phyloP scores from a whole-genome alignment of 805 yeast genomes.

The Candida sphagnicola region DNA sequence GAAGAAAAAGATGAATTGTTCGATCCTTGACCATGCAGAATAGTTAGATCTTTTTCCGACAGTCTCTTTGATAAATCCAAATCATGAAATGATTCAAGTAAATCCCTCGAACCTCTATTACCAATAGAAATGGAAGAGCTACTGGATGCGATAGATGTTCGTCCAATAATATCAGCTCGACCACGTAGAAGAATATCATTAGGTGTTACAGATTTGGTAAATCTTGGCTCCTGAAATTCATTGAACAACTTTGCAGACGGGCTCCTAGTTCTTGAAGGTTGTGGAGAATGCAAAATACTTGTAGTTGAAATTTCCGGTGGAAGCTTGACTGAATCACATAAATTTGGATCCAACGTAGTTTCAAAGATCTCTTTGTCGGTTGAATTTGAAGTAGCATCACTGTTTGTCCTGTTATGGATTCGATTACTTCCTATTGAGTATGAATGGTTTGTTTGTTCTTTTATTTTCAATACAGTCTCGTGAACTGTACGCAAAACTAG shows the following conservation, averaged over 20 bases:
- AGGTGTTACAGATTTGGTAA: conserved; percentile 39
- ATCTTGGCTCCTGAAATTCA: conserved; percentile 12
- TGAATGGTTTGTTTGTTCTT: conserved; percentile 25
- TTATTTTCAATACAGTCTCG: conserved; percentile 56
- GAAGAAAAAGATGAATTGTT: conserved; percentile 36
- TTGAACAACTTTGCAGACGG: conserved; percentile 12
- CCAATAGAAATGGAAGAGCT: conserved; percentile 4
- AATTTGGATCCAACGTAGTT: background rate
- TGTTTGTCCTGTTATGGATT: conserved; percentile 3
- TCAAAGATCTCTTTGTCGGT: conserved; percentile 6
- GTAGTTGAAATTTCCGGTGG: conserved; percentile 4
- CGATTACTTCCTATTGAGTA: conserved; percentile 6
- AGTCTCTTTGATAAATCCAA: conserved; percentile 21
- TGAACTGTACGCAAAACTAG: conserved; percentile 60
- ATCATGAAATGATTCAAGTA: conserved; percentile 24
- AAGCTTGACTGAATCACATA: background rate
- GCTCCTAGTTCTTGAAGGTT: conserved; percentile 30
- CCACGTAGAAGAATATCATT: conserved; percentile 36
- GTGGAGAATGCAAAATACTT: conserved; percentile 19
- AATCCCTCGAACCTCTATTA: conserved; percentile 16
- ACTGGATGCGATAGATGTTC: conserved; percentile 17
- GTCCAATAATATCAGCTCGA: conserved; percentile 11
- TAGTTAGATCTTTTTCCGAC: conserved; percentile 11
- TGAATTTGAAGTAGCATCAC: conserved; percentile 13
- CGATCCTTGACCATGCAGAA: conserved; percentile 4